Base-by-base conservation (phyloP, 139 green algal species). In the Picochlorum sp. region DNA sequence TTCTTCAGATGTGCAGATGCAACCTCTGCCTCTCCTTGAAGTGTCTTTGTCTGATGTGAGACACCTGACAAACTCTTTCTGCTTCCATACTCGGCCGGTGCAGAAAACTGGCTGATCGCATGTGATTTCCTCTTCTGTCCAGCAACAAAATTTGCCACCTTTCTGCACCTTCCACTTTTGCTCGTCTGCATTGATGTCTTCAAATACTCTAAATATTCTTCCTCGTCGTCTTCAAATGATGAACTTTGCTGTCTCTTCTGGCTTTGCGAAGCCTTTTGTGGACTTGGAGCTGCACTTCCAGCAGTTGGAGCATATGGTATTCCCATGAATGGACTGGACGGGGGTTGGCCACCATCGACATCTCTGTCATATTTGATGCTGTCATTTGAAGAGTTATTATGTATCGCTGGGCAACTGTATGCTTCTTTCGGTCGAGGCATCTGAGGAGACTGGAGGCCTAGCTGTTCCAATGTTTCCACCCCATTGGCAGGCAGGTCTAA, bases 81-180 rank as follows among this genome's bases (percentile, higher is more conserved):
- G 34, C 14, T 41, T 41, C 34, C 34, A 41, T 41, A 41, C 34
- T 41, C 34, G 6, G 56, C 56, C 0, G 56, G 56, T 10, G 56
- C 56, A 14, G 56, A 62, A 11, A 47, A 20, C 15, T 62, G 56
- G 18, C n/a, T 23, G 3, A 62, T 62, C 1, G 13, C 57, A 16
- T 57, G n/a, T 51, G n/a, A 24, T 21, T 30, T 54, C 13, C 23
- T 54, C 13, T 21, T 20, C 1, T 54, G 21, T 15, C 18, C 44
- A 18, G 7, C 58, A 54, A 31, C 57, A 30, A 65, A 65, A 11
- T 23, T 34, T 30, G 60, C 4, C 31, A 71, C 69, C 60, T 71
- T 76, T 23, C 69, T 63, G 30, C 70, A 55, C n/a, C 69, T 55
- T n/a, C 69, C 63, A 38, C 54, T 62, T 54, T 71, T 71, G 52